phyloP scores from a whole-genome alignment of 495 filamentous ascomycete genomes.

The Letharia lupina region DNA sequence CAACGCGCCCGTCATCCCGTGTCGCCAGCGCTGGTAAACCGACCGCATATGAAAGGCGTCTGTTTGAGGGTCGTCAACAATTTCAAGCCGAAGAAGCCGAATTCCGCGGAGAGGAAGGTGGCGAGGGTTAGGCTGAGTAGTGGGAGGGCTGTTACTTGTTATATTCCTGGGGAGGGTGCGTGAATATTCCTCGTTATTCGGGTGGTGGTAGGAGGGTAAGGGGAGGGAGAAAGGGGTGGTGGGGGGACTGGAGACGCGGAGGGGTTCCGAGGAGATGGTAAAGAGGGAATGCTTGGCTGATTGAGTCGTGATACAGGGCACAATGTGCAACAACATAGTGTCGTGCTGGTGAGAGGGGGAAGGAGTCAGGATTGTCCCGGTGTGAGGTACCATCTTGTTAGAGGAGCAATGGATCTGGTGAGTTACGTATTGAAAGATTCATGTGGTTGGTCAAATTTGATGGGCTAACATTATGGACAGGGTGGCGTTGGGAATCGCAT shows the following conservation, averaged over 20 bases:
- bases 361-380: slow-evolving; percentile 94
- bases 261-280: background rate
- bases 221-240: background rate
- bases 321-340: slow-evolving; percentile 97
- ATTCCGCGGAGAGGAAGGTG: slow-evolving; percentile 89
- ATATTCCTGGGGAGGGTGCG: slow-evolving; percentile 87
- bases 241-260: background rate
- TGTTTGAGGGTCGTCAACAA: slow-evolving; percentile 82
- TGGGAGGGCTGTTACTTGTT: slow-evolving; percentile 77
- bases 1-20: slow-evolving; percentile 72
- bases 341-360: slow-evolving; percentile 87
- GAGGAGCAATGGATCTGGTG: slow-evolving; percentile 92
- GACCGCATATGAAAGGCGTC: slow-evolving; percentile 86
- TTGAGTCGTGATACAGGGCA: slow-evolving; percentile 49
- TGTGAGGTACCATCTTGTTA: slow-evolving; percentile 88
- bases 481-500: slow-evolving; percentile 81
- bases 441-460: slow-evolving; percentile 16
- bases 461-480: slow-evolving; percentile 40
- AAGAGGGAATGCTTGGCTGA: background rate
- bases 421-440: slow-evolving; percentile 30
- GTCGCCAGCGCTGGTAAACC: slow-evolving; percentile 71
- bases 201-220: slow-evolving; percentile 3
- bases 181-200: background rate
- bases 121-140: slow-evolving; percentile 80
- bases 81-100: slow-evolving; percentile 93